Evolutionary conservation across 2,329 filamentous ascomycete genomes (phyloP), one percentile per base, ranked within the genome.

Genomic region (Diaporthe caulivora): DNA sequence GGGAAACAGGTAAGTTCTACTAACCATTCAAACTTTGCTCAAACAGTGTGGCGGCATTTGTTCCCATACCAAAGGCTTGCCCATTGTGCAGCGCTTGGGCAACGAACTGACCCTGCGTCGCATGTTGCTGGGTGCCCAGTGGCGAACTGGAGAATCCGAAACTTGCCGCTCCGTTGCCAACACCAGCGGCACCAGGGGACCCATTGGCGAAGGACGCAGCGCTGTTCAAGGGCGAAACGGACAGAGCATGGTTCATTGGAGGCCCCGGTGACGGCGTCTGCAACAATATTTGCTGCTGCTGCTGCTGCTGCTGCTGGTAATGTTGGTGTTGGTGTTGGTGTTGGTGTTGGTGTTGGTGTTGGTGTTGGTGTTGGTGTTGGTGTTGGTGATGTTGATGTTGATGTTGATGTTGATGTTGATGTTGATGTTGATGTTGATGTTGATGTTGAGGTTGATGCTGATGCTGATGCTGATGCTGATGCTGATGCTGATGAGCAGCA

Each of bases 231-330:
- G 73, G 49, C 1, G 73, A 67, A 1, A 31, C 29, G 11, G 73
- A 71, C 5, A 60, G 17, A 10, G 62, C 31, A 37, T 72, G n/a
- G 57, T 84, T 80, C 29, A 86, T 76, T 3, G 86, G 87, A 29
- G 87, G 88, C 51, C 85, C 44, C 7, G 73, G 73, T 18, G 73
- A 71, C 5, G 73, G 73, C 5, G 73, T 71, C 40, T 72, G 64
- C 15, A 67, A 34, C 40, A 69, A 37, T 10, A 65, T 34, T 1
- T 65, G 62, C 21, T 64, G 60, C 2, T 64, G 60, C 2, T 64
- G 58, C 10, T 57, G 31, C n/a, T 57, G 54, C 2, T 53, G 51
- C 11, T 42, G 64, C 78, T 51, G 26, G 1, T 54, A 26, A 13
- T 53, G 51, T 4, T 53, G 51, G 2, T 53, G 51, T 1, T 53